Percentiles rank a stretch among this genome's conserved stretches.
Evolutionary conservation across 805 yeast genomes (phyloP).

Genomic region (Starmerella kuoi): DNA sequence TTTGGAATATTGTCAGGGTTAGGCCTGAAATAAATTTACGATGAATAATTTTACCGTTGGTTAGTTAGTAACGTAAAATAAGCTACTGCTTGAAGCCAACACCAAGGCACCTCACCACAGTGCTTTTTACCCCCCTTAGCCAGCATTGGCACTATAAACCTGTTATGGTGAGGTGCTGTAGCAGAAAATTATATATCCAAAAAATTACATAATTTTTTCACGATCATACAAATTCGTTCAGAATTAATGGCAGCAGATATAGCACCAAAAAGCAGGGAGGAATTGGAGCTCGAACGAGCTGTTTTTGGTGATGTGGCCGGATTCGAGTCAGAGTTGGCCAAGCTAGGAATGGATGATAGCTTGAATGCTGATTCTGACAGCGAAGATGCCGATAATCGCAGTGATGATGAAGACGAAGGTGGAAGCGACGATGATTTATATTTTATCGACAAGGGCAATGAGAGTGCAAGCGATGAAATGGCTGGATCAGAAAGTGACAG

Average conservation of each 20-base stretch:
- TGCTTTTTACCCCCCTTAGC: too few relatives aligned
- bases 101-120: too few relatives aligned
- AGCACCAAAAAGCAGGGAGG: constrained; percentile 65
- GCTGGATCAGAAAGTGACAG: constrained; percentile 23
- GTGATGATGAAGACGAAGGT: neutral
- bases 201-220: constrained; percentile 13
- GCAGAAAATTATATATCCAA: too few relatives aligned
- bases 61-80: too few relatives aligned
- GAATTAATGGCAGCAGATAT: neutral
- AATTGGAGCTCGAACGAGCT: constrained; percentile 59
- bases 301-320: constrained; percentile 84
- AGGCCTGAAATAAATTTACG: too few relatives aligned
- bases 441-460: constrained; percentile 38
- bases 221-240: neutral
- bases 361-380: constrained; percentile 27
- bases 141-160: too few relatives aligned
- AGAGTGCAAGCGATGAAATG: constrained; percentile 28
- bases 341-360: constrained; percentile 42
- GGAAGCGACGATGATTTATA: constrained; percentile 39
- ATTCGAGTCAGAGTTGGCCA: constrained; percentile 51
- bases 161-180: too few relatives aligned
- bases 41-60: too few relatives aligned
- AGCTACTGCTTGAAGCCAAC: too few relatives aligned
- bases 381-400: constrained; percentile 27
- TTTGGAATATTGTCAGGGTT: too few relatives aligned